Conservation (phyloP, 192 early-diverging fungal species). For the Thamnidium elegans region DNA sequence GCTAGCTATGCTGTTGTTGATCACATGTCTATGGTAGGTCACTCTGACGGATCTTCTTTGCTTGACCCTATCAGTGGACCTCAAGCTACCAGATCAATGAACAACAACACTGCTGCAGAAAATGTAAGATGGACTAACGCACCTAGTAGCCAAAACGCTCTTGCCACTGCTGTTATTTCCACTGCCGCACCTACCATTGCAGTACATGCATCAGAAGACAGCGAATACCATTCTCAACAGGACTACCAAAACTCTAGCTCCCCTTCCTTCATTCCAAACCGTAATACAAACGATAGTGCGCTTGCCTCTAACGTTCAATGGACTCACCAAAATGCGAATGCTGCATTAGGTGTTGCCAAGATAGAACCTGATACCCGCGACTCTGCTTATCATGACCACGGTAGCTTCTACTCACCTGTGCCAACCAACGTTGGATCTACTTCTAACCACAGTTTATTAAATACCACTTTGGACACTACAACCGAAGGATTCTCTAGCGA, state of each 20-base stretch:
- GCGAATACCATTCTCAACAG: too few species aligned
- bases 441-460: background rate
- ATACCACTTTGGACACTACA: background rate
- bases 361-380: background rate
- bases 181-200: background rate
- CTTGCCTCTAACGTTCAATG: background rate
- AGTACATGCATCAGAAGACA: background rate
- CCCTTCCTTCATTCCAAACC: background rate
- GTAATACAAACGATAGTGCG: background rate
- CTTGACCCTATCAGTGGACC: background rate
- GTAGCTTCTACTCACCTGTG: background rate
- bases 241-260: background rate
- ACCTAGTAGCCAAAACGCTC: background rate
- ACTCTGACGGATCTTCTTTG: background rate
- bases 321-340: background rate
- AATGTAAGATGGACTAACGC: slow-evolving; percentile 13
- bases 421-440: background rate
- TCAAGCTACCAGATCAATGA: background rate
- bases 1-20: background rate
- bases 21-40: slow-evolving; percentile 2
- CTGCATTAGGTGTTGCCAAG: background rate
- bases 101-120: background rate
- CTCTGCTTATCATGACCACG: background rate
- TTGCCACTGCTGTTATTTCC: too few species aligned
- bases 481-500: slow-evolving; percentile 16